These are phyloP conservation scores for Cyclocybe aegerita DNA, from an alignment of 768 basidiomycete genomes.

Conservation along the genomic window DNA sequence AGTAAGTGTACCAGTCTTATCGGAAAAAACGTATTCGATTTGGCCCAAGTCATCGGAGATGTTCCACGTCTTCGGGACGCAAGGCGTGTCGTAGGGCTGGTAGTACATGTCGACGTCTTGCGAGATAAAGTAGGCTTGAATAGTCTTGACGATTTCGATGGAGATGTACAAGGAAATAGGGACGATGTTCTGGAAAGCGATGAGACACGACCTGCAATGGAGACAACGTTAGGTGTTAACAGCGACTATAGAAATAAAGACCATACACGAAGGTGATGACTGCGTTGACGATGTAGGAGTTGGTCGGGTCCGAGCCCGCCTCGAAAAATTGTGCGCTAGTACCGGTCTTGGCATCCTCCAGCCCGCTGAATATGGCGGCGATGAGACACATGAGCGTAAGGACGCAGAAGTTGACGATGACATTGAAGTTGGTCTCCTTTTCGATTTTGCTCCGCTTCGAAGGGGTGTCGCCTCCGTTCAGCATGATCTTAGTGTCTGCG, in stretches of 20 bases:
- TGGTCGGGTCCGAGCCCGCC: conserved; percentile 58
- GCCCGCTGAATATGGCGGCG: conserved; percentile 74
- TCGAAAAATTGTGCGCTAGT: conserved; percentile 81
- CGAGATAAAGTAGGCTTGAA: conserved; percentile 95
- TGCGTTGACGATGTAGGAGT: conserved; percentile 64
- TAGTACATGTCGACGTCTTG: conserved; percentile 98
- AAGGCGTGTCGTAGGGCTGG: conserved; percentile 78
- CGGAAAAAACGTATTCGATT: conserved; percentile 89
- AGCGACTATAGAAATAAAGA: background rate
- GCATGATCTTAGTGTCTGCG: conserved; percentile 88
- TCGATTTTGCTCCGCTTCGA: conserved; percentile 98
- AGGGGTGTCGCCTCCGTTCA: conserved; percentile 90
- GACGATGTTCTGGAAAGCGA: conserved; percentile 97
- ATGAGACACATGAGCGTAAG: conserved; percentile 75
- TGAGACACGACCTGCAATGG: conserved; percentile 73
- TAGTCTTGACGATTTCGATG: conserved; percentile 97
- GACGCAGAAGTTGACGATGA: conserved; percentile 87
- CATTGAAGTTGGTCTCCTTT: conserved; percentile 98
- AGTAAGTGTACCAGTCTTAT: conserved; percentile 96
- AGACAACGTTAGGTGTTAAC: background rate
- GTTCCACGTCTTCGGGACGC: conserved; percentile 97
- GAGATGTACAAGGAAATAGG: conserved; percentile 96
- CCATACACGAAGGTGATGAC: conserved; percentile 91
- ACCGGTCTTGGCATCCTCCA: conserved; percentile 54
- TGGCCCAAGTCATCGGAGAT: conserved; percentile 98